Evolutionary conservation across 768 basidiomycete genomes (phyloP).

Genomic region (Kwoniella mangroviensis): DNA sequence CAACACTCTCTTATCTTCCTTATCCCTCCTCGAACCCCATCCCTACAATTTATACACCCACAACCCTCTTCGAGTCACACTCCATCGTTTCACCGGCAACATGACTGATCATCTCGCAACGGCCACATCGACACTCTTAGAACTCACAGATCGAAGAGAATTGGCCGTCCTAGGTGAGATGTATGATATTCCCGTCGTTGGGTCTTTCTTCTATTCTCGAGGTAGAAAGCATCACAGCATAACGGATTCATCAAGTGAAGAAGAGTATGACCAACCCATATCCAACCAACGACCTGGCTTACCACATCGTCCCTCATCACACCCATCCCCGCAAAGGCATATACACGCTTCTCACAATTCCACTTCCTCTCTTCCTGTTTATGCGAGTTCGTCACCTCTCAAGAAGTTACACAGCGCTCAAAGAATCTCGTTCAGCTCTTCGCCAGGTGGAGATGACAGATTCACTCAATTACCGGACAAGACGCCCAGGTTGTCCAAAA

Average conservation of each 20-base stretch:
- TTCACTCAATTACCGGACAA: conserved; percentile 48
- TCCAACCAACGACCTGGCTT: not conserved
- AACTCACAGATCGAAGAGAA: conserved; percentile 37
- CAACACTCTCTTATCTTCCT: conserved; percentile 22
- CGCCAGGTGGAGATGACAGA: conserved; percentile 27
- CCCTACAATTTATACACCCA: conserved; percentile 6
- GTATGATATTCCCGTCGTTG: conserved; percentile 47
- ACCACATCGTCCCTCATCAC: conserved; percentile 9
- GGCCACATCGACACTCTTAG: conserved; percentile 36
- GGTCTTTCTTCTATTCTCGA: conserved; percentile 28
- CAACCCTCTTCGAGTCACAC: conserved; percentile 33
- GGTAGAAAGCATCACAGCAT: conserved; percentile 4
- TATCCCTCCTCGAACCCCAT: conserved; percentile 29
- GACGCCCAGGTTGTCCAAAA: conserved; percentile 42
- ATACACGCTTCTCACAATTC: not conserved
- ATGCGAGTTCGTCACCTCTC: not conserved
- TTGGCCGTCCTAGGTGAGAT: conserved; percentile 45
- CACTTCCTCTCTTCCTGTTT: not conserved
- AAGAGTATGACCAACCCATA: conserved; percentile 1
- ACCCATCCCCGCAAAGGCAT: not conserved
- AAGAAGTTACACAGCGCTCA: conserved; percentile 13
- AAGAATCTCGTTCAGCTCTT: conserved; percentile 25
- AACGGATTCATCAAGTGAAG: conserved; percentile 17
- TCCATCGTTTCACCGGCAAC: conserved; percentile 34
- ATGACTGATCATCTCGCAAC: conserved; percentile 45